Conservation (phyloP, 768 basidiomycete genomes). For the Phanerodontia chrysosporium region DNA sequence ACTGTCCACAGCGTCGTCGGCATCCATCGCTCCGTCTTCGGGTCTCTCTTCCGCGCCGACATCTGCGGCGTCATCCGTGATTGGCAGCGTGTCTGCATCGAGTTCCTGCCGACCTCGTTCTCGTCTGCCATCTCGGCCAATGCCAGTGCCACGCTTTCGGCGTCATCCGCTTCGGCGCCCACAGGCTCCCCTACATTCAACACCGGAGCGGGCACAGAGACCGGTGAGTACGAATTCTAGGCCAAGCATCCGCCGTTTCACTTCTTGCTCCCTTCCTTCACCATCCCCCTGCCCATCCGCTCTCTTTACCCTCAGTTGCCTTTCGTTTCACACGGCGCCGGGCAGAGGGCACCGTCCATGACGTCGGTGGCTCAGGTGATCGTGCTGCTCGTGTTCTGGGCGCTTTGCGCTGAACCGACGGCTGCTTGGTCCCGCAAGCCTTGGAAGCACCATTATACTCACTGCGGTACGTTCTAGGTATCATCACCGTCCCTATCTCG, state of each 20-base stretch:
- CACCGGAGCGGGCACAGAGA: constrained; percentile 21
- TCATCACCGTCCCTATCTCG: constrained; percentile 34
- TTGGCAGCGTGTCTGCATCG: constrained; percentile 4
- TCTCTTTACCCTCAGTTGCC: not conserved
- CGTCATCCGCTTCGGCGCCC: constrained; percentile 3
- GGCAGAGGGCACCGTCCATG: not conserved
- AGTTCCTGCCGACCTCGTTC: constrained; percentile 8
- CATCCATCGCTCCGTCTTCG: not conserved
- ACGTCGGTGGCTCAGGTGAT: not conserved
- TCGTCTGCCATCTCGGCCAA: constrained; percentile 5
- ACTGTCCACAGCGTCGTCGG: not conserved
- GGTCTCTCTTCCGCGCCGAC: not conserved
- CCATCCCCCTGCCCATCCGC: not conserved
- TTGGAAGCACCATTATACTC: not conserved
- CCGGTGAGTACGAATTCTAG: constrained; percentile 17
- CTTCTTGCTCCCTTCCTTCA: not conserved
- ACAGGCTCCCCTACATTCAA: constrained; percentile 15
- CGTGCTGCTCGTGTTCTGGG: not conserved
- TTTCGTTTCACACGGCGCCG: not conserved
- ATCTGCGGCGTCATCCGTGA: not conserved
- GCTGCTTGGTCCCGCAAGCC: not conserved
- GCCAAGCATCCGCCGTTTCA: not conserved
- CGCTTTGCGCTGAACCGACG: not conserved
- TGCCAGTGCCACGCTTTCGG: constrained; percentile 1
- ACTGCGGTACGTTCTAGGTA: constrained; percentile 14